These are phyloP conservation scores for Fraxinus ornus DNA, from an alignment of 305 asterid species.

Conservation along the genomic window DNA sequence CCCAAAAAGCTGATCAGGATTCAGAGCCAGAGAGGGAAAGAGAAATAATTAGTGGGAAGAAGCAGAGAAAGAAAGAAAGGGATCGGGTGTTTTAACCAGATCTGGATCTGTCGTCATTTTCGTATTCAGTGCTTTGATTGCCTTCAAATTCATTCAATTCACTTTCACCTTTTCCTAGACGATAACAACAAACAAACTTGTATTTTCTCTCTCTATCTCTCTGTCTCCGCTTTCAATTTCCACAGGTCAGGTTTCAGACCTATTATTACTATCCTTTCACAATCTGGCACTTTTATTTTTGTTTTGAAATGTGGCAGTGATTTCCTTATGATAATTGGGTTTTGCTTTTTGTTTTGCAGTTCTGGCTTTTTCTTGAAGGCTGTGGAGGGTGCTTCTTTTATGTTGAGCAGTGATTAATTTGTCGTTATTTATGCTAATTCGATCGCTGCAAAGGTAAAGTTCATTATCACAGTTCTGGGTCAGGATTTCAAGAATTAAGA, in stretches of 20 bases:
- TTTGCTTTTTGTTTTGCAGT: conserved; percentile 27
- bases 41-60: conserved; percentile 10
- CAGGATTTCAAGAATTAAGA: conserved; percentile 22
- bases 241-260: conserved; percentile 36
- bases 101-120: conserved; percentile 47
- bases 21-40: not conserved
- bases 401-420: conserved; percentile 23
- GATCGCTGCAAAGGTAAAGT: conserved; percentile 21
- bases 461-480: conserved; percentile 10
- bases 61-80: conserved; percentile 20
- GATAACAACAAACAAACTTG: conserved; percentile 21
- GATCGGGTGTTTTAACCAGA: conserved; percentile 31
- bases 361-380: conserved; percentile 33
- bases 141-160: conserved; percentile 26
- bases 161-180: conserved; percentile 39
- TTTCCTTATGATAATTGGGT: conserved; percentile 26
- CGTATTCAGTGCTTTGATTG: conserved; percentile 53
- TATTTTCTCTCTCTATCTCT: conserved; percentile 2
- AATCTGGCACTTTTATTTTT: conserved; percentile 23
- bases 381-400: conserved; percentile 28
- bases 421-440: conserved; percentile 23
- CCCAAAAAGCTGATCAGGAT: conserved; percentile 30
- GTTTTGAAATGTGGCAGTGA: conserved; percentile 25
- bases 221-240: conserved; percentile 24
- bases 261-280: conserved; percentile 18